A percentile compares a stretch with the other conserved stretches of the same genome.
These are phyloP conservation scores for Penicillium tannophilum DNA, from an alignment of 495 filamentous ascomycete species.

Conservation along the genomic window DNA sequence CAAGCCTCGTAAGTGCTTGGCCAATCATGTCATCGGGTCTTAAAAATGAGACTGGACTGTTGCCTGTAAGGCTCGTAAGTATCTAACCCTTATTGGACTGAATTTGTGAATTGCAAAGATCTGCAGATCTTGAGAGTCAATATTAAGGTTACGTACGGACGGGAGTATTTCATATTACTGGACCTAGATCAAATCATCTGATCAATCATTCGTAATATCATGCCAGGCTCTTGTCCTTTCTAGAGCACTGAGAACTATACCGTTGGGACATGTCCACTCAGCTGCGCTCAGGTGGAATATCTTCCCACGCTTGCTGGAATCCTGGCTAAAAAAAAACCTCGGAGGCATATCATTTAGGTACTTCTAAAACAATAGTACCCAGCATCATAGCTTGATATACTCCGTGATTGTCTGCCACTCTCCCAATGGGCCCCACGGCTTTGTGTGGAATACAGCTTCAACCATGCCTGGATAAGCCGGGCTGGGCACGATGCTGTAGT, in stretches of 20 bases:
- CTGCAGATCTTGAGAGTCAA: too few relatives aligned
- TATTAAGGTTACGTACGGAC: neutral
- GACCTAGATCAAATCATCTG: too few relatives aligned
- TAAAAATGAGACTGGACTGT: neutral
- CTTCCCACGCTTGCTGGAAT: too few relatives aligned
- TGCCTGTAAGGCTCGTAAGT: neutral
- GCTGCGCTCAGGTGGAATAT: too few relatives aligned
- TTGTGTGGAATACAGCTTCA: slow-evolving; percentile 8
- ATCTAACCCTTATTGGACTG: too few relatives aligned
- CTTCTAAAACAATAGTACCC: neutral
- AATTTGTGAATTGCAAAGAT: too few relatives aligned
- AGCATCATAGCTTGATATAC: slow-evolving; percentile 6
- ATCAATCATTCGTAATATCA: too few relatives aligned
- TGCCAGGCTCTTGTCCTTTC: too few relatives aligned
- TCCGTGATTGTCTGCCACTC: slow-evolving; percentile 8
- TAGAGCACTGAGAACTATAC: too few relatives aligned
- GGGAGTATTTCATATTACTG: too few relatives aligned
- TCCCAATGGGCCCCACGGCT: slow-evolving; percentile 8
- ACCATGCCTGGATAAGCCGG: slow-evolving; percentile 4
- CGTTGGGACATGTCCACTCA: too few relatives aligned
- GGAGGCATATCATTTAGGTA: neutral
- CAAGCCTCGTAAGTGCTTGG: too few relatives aligned
- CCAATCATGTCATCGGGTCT: neutral
- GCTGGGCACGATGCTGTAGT: slow-evolving; percentile 1
- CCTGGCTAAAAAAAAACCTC: neutral